Conservation (phyloP, 805 yeast species). For the Wickerhamiella alocasiicola region DNA sequence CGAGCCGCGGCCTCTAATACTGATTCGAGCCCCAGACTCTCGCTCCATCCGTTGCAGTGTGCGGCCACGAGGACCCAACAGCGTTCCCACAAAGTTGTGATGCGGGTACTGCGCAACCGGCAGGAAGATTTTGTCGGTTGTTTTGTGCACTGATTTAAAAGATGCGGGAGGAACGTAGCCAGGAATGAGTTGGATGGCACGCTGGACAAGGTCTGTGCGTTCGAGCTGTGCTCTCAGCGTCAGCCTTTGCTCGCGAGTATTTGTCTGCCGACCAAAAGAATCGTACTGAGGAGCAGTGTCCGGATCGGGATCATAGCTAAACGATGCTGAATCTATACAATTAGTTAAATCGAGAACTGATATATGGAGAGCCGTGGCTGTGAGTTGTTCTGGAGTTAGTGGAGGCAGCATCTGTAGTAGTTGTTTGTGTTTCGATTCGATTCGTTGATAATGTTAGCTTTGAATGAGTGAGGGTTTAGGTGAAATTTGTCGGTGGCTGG, state of each 20-base stretch:
- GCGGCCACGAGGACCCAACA: conserved; percentile 92
- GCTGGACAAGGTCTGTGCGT: conserved; percentile 64
- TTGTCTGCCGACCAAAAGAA: conserved; percentile 55
- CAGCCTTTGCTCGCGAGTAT: background rate
- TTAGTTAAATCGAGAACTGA: conserved; percentile 72
- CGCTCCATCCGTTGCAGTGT: conserved; percentile 70
- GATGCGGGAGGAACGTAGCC: conserved; percentile 69
- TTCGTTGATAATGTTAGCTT: no score
- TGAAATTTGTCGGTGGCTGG: background rate
- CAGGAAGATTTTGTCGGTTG: conserved; percentile 68
- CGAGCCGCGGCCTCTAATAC: conserved; percentile 79
- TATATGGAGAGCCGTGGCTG: conserved; percentile 49
- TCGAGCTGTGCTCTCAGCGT: conserved; percentile 48
- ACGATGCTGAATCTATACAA: conserved; percentile 28
- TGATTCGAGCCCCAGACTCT: conserved; percentile 78
- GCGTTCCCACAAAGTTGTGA: conserved; percentile 79
- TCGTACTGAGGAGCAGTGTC: conserved; percentile 71
- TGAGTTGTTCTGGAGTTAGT: conserved; percentile 65
- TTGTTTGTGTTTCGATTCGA: no score
- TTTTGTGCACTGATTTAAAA: conserved; percentile 57
- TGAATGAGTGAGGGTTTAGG: background rate
- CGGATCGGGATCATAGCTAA: background rate
- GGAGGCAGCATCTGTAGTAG: conserved; percentile 27
- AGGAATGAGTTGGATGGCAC: conserved; percentile 60
- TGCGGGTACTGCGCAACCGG: conserved; percentile 84